Evolutionary conservation across 2,329 filamentous ascomycete genomes (phyloP), one percentile per base, ranked within the genome.

Genomic region (Xylaria sp.): DNA sequence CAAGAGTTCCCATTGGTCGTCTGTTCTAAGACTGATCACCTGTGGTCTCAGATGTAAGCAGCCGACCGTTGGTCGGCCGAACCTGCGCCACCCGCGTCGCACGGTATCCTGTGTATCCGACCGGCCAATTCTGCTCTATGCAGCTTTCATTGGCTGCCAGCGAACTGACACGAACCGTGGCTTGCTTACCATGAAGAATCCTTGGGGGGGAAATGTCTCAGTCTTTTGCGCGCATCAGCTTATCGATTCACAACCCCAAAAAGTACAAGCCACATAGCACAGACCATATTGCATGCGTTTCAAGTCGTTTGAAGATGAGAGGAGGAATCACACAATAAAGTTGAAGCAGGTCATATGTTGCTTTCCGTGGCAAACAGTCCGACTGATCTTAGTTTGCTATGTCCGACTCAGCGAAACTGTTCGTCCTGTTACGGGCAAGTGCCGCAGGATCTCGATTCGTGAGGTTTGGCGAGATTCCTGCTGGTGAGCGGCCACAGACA

Each of bases 331-430:
- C 31, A 7, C 1, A 54, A 28, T 7, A 23, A 36, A 36, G 51
- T 23, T 23, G 49, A 53, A 6, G 51, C 17, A 36, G 51, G 38
- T 33, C 15, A 48, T 13, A 59, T 54, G 65, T 28, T 59, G 46
- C 20, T 33, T 59, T 54, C 59, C 54, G 54, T 59, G 9, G 60
- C 60, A 67, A 65, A 60, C 56, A 68, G 23, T 38, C 46, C 49
- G 2, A 31, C 13, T 28, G 31, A 48, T 33, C 60, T 33, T 49
- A 31, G 38, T 23, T 15, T 26, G 38, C 17, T 36, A 51, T 40
- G 48, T 23, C 65, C 48, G 60, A 60, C 33, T 67, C 56, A 48
- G 53, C 56, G 56, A 59, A 63, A 56, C 51, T 31, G 40, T 26
- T 38, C 6, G 60, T 13, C 13, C 38, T 53, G 36, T 17, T 15